phyloP scores from a whole-genome alignment of 208 protist species.

The Lotmaria passim region DNA sequence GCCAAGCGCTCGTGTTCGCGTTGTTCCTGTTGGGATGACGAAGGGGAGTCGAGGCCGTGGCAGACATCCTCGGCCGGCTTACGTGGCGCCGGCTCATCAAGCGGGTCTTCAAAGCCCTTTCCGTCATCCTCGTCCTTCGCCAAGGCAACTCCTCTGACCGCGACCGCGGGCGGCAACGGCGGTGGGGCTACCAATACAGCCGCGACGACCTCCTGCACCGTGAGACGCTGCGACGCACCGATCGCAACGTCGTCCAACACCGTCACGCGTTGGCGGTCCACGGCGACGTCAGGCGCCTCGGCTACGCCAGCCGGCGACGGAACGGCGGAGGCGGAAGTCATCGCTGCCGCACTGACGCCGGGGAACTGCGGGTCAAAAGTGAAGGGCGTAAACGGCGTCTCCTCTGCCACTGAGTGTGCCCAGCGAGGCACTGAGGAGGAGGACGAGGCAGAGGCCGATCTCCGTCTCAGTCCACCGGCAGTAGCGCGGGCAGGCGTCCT shows the following conservation, averaged over 20 bases:
- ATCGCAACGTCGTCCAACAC: background rate
- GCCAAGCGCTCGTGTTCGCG: conserved; percentile 6
- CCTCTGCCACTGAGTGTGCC: conserved; percentile 24
- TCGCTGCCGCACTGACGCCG: background rate
- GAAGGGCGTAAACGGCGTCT: conserved; percentile 38
- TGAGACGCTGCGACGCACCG: conserved; percentile 2
- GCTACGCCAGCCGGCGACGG: background rate
- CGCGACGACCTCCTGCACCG: conserved; percentile 19
- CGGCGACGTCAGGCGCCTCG: background rate
- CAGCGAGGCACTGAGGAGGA: conserved; percentile 27
- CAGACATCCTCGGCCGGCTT: background rate
- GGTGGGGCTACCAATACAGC: conserved; percentile 11
- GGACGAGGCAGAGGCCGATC: conserved; percentile 6
- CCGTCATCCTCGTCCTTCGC: conserved; percentile 5
- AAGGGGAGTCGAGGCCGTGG: background rate
- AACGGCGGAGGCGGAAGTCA: background rate
- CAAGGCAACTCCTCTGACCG: background rate
- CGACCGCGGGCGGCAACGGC: background rate
- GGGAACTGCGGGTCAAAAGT: background rate
- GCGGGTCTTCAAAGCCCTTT: background rate
- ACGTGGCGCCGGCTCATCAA: conserved; percentile 27
- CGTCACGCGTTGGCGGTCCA: background rate
- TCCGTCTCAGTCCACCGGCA: background rate
- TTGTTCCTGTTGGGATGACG: background rate
- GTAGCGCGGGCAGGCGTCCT: background rate